phyloP scores from a whole-genome alignment of 2,329 filamentous ascomycete genomes.

The Monilinia laxa region DNA sequence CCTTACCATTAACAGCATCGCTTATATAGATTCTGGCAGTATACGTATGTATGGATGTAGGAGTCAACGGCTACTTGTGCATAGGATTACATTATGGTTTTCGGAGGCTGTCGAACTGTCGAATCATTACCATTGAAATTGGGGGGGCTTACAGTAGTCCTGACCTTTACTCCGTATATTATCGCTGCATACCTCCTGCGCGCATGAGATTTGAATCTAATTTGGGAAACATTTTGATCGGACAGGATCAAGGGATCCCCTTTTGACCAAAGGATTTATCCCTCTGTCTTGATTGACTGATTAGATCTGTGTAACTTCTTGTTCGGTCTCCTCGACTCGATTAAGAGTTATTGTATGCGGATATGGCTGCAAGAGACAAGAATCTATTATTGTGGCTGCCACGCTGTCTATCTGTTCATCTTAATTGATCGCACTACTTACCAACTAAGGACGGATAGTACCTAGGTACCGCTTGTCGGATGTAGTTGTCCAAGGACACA shows the following conservation, averaged over 20 bases:
- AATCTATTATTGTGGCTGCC: slow-evolving; percentile 10
- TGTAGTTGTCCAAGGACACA: slow-evolving; percentile 6
- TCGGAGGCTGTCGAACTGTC: slow-evolving; percentile 10
- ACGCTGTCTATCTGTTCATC: slow-evolving; percentile 17
- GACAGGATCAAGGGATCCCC: slow-evolving; percentile 14
- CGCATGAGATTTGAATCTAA: slow-evolving; percentile 19
- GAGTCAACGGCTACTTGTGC: slow-evolving; percentile 12
- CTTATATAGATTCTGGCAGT: slow-evolving; percentile 14
- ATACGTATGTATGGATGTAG: background rate
- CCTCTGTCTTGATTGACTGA: background rate
- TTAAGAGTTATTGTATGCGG: background rate
- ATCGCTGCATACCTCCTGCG: slow-evolving; percentile 10
- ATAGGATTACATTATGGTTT: slow-evolving; percentile 2
- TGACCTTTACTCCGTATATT: background rate
- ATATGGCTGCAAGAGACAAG: background rate
- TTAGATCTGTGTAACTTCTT: slow-evolving; percentile 14
- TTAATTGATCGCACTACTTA: background rate
- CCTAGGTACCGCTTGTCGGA: slow-evolving; percentile 14
- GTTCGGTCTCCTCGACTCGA: background rate
- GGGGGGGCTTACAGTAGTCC: slow-evolving; percentile 17
- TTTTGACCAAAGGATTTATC: slow-evolving; percentile 11
- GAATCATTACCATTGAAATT: slow-evolving; percentile 13
- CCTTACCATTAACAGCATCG: slow-evolving; percentile 18
- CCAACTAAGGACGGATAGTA: slow-evolving; percentile 1
- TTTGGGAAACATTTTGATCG: slow-evolving; percentile 16